These are phyloP conservation scores for Schizophyllum commune DNA, from an alignment of 1,284 basidiomycete species.

Conservation along the genomic window DNA sequence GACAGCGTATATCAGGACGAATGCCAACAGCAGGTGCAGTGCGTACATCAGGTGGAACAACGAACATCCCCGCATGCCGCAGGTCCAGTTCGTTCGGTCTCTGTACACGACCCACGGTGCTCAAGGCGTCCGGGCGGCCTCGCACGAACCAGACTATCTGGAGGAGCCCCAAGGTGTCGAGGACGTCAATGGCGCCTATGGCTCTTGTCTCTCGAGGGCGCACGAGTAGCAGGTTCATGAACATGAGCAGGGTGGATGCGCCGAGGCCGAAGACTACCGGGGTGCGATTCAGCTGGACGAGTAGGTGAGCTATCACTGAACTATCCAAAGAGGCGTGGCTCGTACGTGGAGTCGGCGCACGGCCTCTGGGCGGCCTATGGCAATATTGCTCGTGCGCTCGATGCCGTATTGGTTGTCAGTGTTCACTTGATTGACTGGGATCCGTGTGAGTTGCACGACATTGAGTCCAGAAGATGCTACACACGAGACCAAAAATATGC, in stretches of 20 bases:
- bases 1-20: too few relatives aligned
- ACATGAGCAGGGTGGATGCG: not conserved
- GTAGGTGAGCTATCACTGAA: not conserved
- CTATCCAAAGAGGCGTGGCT: too few relatives aligned
- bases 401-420: not conserved
- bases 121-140: not conserved
- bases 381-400: not conserved
- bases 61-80: not conserved
- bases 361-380: not conserved
- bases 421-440: not conserved
- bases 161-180: not conserved
- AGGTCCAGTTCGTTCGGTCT: not conserved
- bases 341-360: not conserved
- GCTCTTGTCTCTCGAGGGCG: too few relatives aligned
- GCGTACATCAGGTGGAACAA: not conserved
- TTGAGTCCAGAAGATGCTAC: not conserved
- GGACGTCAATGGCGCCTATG: not conserved
- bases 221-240: not conserved
- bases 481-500: not conserved
- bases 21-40: too few relatives aligned
- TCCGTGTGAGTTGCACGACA: not conserved
- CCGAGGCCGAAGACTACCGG: not conserved
- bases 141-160: not conserved
- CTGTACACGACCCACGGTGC: not conserved
- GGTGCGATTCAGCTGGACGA: not conserved